These are phyloP conservation scores for Colletotrichum sp. DNA, from an alignment of 2,329 filamentous ascomycete species.

Conservation along the genomic window DNA sequence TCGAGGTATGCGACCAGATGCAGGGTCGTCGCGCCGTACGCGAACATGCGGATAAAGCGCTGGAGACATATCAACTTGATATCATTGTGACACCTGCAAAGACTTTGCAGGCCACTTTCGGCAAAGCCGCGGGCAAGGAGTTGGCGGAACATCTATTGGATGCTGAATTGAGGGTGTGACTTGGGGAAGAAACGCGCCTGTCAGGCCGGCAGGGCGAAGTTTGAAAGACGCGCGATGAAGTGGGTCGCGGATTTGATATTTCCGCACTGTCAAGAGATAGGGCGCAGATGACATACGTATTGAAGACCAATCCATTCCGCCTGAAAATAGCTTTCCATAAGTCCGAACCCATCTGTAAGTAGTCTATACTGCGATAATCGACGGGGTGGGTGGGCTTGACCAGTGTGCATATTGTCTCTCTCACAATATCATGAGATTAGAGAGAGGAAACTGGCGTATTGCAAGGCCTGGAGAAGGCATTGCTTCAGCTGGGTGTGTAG, in stretches of 20 bases:
- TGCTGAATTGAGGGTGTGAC: fast-evolving
- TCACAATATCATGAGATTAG: no score
- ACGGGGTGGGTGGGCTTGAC: no score
- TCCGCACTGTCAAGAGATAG: background rate
- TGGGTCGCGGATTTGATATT: background rate
- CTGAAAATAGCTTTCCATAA: no score
- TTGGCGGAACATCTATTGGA: background rate
- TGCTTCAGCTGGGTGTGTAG: no score
- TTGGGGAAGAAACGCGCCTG: background rate
- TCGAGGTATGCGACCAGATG: background rate
- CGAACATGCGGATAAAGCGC: background rate
- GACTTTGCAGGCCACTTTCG: background rate
- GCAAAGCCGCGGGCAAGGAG: background rate
- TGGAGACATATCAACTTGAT: background rate
- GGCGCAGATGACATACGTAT: background rate
- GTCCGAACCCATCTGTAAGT: no score
- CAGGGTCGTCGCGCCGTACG: background rate
- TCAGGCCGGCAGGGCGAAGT: background rate
- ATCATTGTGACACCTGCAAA: background rate
- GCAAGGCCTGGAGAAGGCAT: no score
- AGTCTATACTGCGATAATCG: no score
- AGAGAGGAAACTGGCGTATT: no score
- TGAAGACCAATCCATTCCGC: fast-evolving
- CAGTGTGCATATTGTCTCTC: no score
- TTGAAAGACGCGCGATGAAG: background rate